Base-by-base conservation (phyloP, 495 filamentous ascomycete genomes). In the Podospora appendiculata region DNA sequence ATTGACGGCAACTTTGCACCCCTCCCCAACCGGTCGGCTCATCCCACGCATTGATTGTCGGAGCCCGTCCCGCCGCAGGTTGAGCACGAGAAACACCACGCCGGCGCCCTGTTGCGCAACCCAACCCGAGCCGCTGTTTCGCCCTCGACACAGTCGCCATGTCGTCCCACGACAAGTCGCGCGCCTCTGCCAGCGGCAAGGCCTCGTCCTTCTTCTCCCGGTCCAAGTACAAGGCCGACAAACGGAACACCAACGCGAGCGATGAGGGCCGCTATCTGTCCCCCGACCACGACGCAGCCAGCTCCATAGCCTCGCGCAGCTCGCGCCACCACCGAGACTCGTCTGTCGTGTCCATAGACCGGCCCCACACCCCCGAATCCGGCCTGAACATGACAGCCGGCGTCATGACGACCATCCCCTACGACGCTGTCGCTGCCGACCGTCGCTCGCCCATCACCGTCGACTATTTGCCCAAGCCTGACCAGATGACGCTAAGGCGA, bases 371-470 rank as follows among this genome's bases (percentile, higher is more conserved):
- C 35, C 69, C 76, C 58, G 77, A 77, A 41, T 61, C 64, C 50
- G 64, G 54, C 39, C 61, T 94, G 18, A 84, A 86, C 52, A 83
- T 83, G 69, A 87, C 79, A 34, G 82, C 92, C n/a, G 93, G 90
- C 45, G 80, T 91, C 12, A 89, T 96, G 53, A 89, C 90, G 8
- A 85, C 87, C 1, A 92, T 98, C 52, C 89, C 93, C 11, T 96
- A 92, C 69, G 88, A 96, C 48, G 83, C 73, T 52, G 72, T 86
- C n/a, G 67, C 78, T 32, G 64, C 81, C 32, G 88, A 89, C 64
- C 79, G 76, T 48, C 76, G 74, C 51, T 84, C 82, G 41, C 89
- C 91, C 2, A 80, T 90, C 50, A 70, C 85, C 12, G 75, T 91
- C 54, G 87, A 95, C 35, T 87, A 86, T 49, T 73, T 92, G 46